Evolutionary conservation across 1,284 basidiomycete species (phyloP).

Genomic region (Vanrija sp.): DNA sequence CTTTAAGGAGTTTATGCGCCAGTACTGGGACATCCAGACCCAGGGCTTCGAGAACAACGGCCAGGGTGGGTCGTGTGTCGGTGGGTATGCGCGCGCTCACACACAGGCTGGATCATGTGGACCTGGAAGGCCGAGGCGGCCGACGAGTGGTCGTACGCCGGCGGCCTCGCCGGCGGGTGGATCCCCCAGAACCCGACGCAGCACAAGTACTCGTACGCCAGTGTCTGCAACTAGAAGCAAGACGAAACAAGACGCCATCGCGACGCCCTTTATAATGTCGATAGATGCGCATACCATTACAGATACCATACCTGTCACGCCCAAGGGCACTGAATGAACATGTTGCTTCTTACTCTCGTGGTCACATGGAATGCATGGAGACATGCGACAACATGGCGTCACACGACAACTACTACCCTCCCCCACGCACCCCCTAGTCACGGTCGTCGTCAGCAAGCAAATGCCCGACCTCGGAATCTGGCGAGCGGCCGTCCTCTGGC

Average conservation of each 20-base stretch:
- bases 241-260: too few species aligned
- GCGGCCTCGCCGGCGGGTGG: conserved; percentile 74
- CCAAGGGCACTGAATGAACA: too few species aligned
- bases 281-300: neutral
- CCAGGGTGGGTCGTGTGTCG: conserved; percentile 25
- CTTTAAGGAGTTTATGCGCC: conserved; percentile 78
- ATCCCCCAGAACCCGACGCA: conserved; percentile 65
- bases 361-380: too few species aligned
- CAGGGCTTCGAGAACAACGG: conserved; percentile 46
- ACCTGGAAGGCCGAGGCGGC: conserved; percentile 57
- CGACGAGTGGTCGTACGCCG: conserved; percentile 55
- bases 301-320: too few species aligned
- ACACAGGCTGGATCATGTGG: conserved; percentile 42
- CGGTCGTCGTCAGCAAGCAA: too few species aligned
- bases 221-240: too few species aligned
- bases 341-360: too few species aligned
- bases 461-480: too few species aligned
- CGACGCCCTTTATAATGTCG: too few species aligned
- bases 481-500: too few species aligned
- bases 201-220: conserved; percentile 47
- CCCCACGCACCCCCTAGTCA: neutral
- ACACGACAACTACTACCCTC: neutral
- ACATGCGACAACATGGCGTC: too few species aligned
- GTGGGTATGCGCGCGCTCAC: conserved; percentile 22
- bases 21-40: conserved; percentile 78